A percentile compares a stretch with the other conserved stretches of the same genome.
These are phyloP conservation scores for Pezizomycotina sp. DNA, from an alignment of 2,329 filamentous ascomycete species.

Conservation along the genomic window DNA sequence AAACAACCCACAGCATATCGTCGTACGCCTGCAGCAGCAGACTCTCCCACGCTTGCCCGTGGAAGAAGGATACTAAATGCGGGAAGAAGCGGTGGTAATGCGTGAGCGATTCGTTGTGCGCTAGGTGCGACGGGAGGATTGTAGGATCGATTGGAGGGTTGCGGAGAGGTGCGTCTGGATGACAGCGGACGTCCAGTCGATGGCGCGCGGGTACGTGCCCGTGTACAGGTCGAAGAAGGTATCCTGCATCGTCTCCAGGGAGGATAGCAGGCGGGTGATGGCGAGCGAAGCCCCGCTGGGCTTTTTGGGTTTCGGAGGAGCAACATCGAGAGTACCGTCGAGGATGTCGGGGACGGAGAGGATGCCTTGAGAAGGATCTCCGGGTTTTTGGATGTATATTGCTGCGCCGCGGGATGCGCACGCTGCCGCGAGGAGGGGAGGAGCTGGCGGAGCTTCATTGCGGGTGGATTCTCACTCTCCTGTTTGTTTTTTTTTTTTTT, in stretches of 20 bases:
- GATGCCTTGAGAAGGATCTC: no score
- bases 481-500: no score
- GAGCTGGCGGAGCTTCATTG: no score
- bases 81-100: constrained; percentile 68
- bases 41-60: constrained; percentile 62
- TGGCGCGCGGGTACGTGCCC: constrained; percentile 68
- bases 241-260: constrained; percentile 59
- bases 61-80: constrained; percentile 63
- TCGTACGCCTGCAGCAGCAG: constrained; percentile 71
- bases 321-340: no score
- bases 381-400: no score
- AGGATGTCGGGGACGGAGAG: no score
- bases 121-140: constrained; percentile 26
- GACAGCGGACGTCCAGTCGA: constrained; percentile 89
- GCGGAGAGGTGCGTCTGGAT: constrained; percentile 63
- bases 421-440: no score
- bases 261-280: constrained; percentile 12
- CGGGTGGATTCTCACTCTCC: no score
- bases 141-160: constrained; percentile 50
- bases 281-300: no score
- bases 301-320: no score
- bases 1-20: constrained; percentile 93
- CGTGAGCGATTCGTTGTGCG: constrained; percentile 50
- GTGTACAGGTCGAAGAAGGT: constrained; percentile 61
- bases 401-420: no score